A percentile compares a stretch with the other conserved stretches of the same genome.
These are phyloP conservation scores for Botrytis byssoidea DNA, from an alignment of 2,329 filamentous ascomycete species.

Conservation along the genomic window DNA sequence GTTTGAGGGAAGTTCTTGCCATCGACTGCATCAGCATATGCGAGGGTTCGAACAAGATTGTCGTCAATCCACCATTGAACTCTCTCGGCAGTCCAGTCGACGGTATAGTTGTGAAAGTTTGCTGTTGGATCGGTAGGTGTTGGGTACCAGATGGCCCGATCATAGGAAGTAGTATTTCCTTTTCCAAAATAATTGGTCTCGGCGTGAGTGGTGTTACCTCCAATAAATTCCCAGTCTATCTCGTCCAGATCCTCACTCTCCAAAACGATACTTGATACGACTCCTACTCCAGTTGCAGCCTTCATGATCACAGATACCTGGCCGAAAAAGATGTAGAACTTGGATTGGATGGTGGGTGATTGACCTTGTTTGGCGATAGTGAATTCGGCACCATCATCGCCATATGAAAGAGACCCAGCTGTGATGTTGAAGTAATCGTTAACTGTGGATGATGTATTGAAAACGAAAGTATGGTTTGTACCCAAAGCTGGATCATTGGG, in stretches of 20 bases:
- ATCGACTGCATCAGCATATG: slow-evolving; percentile 58
- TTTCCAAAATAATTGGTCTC: slow-evolving; percentile 78
- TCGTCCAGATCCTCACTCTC: slow-evolving; percentile 83
- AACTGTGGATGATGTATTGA: slow-evolving; percentile 57
- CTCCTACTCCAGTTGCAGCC: slow-evolving; percentile 69
- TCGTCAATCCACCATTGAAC: slow-evolving; percentile 72
- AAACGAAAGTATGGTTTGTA: slow-evolving; percentile 59
- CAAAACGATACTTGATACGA: slow-evolving; percentile 80
- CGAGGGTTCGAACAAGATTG: slow-evolving; percentile 60
- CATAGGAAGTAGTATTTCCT: slow-evolving; percentile 68
- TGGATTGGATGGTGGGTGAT: slow-evolving; percentile 74
- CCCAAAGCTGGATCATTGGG: slow-evolving; percentile 70
- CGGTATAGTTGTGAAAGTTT: slow-evolving; percentile 68
- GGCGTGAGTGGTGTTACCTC: slow-evolving; percentile 60
- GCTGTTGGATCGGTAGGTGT: slow-evolving; percentile 54
- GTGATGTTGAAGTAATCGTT: slow-evolving; percentile 66
- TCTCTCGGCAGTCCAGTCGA: slow-evolving; percentile 66
- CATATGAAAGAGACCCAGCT: slow-evolving; percentile 63
- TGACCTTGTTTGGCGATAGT: slow-evolving; percentile 68
- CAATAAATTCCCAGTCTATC: slow-evolving; percentile 83
- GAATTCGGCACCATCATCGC: slow-evolving; percentile 66
- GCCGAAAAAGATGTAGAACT: slow-evolving; percentile 86
- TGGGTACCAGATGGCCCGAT: slow-evolving; percentile 64
- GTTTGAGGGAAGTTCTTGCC: slow-evolving; percentile 71
- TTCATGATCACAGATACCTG: slow-evolving; percentile 76